Evolutionary conservation across 805 yeast genomes (phyloP).

Genomic region (Candida ficus): DNA sequence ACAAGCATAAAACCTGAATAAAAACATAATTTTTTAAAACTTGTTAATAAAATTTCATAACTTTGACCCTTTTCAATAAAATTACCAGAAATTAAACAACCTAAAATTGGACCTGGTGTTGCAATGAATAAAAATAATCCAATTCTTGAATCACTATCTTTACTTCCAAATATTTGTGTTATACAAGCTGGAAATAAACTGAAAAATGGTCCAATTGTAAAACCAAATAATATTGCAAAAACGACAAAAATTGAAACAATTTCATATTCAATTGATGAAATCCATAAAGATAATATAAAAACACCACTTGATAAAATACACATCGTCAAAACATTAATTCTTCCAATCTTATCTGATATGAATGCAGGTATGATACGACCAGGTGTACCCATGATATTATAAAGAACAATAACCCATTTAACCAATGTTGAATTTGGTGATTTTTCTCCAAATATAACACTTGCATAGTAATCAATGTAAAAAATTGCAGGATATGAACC

Average conservation of each 20-base stretch:
- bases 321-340: conserved; percentile 14
- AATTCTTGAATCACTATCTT: conserved; percentile 16
- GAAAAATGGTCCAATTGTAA: conserved; percentile 18
- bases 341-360: conserved; percentile 18
- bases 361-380: conserved; percentile 22
- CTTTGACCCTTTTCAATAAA: conserved; percentile 14
- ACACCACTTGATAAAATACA: conserved; percentile 10
- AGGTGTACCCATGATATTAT: conserved; percentile 21
- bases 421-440: conserved; percentile 12
- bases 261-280: conserved; percentile 14
- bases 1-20: conserved; percentile 19
- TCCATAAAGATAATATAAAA: conserved; percentile 16
- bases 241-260: conserved; percentile 9
- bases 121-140: conserved; percentile 16
- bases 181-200: conserved; percentile 21
- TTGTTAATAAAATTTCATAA: conserved; percentile 6
- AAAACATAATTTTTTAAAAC: conserved; percentile 14
- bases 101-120: conserved; percentile 21
- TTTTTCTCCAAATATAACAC: conserved; percentile 4
- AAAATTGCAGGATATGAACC: conserved; percentile 23
- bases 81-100: conserved; percentile 21
- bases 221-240: conserved; percentile 19
- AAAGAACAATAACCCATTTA: conserved; percentile 16
- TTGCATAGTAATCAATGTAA: conserved; percentile 22
- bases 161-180: conserved; percentile 19